Conservation (phyloP, 352 stramenopile species). For the Phytophthora ramorum region DNA sequence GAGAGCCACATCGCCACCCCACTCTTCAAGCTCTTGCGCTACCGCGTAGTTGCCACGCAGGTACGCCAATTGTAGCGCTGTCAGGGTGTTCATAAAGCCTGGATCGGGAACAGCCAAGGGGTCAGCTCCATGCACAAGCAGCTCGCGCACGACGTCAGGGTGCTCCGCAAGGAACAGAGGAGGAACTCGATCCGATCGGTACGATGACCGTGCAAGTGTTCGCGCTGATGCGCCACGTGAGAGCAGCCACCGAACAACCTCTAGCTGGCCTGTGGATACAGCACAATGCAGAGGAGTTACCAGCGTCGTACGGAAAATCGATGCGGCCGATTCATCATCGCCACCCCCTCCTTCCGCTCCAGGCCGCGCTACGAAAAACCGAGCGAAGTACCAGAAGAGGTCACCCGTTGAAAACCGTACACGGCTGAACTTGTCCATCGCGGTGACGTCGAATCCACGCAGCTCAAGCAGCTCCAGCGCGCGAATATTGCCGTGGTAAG, state of each 20-base stretch:
- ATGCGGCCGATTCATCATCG: conserved; percentile 73
- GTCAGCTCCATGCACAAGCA: conserved; percentile 73
- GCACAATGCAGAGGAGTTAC: conserved; percentile 85
- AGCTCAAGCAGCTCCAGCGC: conserved; percentile 64
- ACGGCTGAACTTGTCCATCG: conserved; percentile 81
- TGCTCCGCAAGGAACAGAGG: conserved; percentile 83
- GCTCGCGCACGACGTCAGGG: conserved; percentile 60
- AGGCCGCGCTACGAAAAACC: conserved; percentile 69
- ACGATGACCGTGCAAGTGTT: conserved; percentile 63
- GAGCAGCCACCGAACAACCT: conserved; percentile 78
- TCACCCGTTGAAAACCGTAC: conserved; percentile 84
- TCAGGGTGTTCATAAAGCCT: conserved; percentile 86
- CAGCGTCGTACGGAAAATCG: conserved; percentile 85
- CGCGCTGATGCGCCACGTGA: conserved; percentile 59
- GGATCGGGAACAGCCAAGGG: conserved; percentile 72
- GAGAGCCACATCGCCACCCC: conserved; percentile 79
- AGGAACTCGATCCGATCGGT: conserved; percentile 73
- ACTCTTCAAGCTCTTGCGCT: conserved; percentile 78
- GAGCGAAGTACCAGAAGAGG: conserved; percentile 84
- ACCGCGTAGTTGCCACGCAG: conserved; percentile 80
- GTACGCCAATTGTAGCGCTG: conserved; percentile 80
- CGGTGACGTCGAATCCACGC: conserved; percentile 65
- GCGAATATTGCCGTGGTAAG: conserved; percentile 74
- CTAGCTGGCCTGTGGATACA: conserved; percentile 70
- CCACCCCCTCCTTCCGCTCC: conserved; percentile 33